Evolutionary conservation across 2,329 filamentous ascomycete genomes (phyloP).

Genomic region (Bipolaris bicolor): DNA sequence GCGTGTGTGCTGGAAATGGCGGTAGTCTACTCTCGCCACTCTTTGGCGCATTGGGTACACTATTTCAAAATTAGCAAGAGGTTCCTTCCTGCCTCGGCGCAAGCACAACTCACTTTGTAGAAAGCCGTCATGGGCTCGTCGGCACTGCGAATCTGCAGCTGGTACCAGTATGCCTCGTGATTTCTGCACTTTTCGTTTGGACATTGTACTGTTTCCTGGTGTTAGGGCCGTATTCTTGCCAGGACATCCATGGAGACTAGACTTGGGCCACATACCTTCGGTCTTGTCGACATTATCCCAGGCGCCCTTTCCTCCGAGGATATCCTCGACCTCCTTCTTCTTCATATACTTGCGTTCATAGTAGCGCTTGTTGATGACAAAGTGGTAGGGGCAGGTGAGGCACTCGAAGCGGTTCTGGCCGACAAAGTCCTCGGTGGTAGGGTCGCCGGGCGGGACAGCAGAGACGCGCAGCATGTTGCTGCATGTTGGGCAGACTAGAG

Average conservation of each 20-base stretch:
- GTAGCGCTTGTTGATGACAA: slow-evolving; percentile 77
- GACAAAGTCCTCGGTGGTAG: slow-evolving; percentile 45
- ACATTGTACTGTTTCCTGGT: slow-evolving; percentile 70
- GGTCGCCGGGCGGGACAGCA: slow-evolving; percentile 49
- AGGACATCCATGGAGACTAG: neutral
- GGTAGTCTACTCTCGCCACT: slow-evolving; percentile 51
- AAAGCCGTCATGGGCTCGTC: slow-evolving; percentile 99
- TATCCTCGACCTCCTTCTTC: slow-evolving; percentile 85
- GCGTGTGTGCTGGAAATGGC: neutral
- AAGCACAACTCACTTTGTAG: slow-evolving; percentile 70
- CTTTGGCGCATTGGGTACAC: slow-evolving; percentile 53
- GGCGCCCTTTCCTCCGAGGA: slow-evolving; percentile 84
- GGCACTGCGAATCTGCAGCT: slow-evolving; percentile 95
- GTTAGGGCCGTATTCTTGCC: slow-evolving; percentile 1
- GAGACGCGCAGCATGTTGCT: slow-evolving; percentile 83
- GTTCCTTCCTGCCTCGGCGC: neutral
- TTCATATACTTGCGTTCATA: slow-evolving; percentile 82
- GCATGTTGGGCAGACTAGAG: slow-evolving; percentile 76
- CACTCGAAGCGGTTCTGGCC: slow-evolving; percentile 86
- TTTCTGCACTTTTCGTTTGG: slow-evolving; percentile 80
- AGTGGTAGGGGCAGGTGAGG: slow-evolving; percentile 92
- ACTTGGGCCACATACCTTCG: slow-evolving; percentile 53
- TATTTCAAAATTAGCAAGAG: slow-evolving; percentile 17
- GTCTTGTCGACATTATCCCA: slow-evolving; percentile 93
- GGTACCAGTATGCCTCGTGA: slow-evolving; percentile 88